A percentile compares a stretch with the other conserved stretches of the same genome.
Conservation (phyloP, 2,329 filamentous ascomycete genomes). For the Cercospora zeae-maydis region DNA sequence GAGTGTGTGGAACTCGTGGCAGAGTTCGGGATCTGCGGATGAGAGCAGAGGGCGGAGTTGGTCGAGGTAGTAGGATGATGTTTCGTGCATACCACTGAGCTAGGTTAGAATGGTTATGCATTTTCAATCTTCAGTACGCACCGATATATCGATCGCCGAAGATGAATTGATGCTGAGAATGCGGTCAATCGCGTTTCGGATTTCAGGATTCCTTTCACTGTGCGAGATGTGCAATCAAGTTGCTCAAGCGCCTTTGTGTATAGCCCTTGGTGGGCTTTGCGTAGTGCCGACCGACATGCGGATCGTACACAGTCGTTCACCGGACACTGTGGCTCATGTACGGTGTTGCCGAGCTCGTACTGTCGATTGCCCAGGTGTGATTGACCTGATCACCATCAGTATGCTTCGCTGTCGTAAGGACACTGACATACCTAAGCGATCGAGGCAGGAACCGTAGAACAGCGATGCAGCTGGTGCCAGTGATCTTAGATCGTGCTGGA, state of each 20-base stretch:
- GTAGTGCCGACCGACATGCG: conserved; percentile 65
- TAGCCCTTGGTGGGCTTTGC: conserved; percentile 62
- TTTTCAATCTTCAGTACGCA: conserved; percentile 25
- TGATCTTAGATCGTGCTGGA: conserved; percentile 69
- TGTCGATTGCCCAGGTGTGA: conserved; percentile 57
- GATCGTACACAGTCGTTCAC: conserved; percentile 78
- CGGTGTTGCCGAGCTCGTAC: conserved; percentile 71
- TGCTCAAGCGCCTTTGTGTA: conserved; percentile 65
- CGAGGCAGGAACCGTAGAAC: conserved; percentile 69
- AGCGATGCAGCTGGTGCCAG: conserved; percentile 72
- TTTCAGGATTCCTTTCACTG: conserved; percentile 68
- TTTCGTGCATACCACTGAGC: conserved; percentile 53
- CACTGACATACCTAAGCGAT: conserved; percentile 60
- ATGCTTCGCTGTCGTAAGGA: background rate
- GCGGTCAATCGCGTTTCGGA: conserved; percentile 69
- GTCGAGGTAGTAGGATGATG: conserved; percentile 55
- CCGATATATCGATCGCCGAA: conserved; percentile 60
- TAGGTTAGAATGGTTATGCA: background rate
- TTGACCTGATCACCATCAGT: conserved; percentile 42
- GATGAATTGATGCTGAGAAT: conserved; percentile 63
- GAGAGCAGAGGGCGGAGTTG: conserved; percentile 51
- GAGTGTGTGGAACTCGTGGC: conserved; percentile 56
- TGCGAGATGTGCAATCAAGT: conserved; percentile 58
- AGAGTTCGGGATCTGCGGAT: conserved; percentile 54
- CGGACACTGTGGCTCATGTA: conserved; percentile 60